These are phyloP conservation scores for Pulveroboletus frians DNA, from an alignment of 768 basidiomycete genomes.

Conservation along the genomic window DNA sequence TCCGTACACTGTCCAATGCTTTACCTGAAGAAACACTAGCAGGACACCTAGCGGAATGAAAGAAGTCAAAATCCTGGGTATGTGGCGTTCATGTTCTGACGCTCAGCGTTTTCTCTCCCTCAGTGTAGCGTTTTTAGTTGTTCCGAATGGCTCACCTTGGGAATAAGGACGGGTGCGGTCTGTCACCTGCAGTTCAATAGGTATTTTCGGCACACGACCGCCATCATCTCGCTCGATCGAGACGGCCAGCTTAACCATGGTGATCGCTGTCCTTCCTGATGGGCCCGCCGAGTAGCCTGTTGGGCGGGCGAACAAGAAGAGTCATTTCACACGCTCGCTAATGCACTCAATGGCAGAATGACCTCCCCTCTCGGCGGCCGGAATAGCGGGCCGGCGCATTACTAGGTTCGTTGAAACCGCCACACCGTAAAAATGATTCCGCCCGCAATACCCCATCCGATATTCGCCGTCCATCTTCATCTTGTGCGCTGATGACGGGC, in stretches of 20 bases:
- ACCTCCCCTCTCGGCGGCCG: too few relatives aligned
- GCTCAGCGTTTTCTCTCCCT: constrained; percentile 16
- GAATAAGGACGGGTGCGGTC: neutral
- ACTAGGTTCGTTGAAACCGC: too few relatives aligned
- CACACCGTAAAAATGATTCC: too few relatives aligned
- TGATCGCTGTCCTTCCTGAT: neutral
- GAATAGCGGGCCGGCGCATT: too few relatives aligned
- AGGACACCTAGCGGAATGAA: constrained; percentile 62
- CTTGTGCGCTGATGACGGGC: neutral
- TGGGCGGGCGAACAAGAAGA: too few relatives aligned
- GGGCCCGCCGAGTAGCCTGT: too few relatives aligned
- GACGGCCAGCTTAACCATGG: constrained; percentile 1
- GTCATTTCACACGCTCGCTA: too few relatives aligned
- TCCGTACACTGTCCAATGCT: neutral
- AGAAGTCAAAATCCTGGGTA: constrained; percentile 29
- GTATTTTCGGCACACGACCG: constrained; percentile 15
- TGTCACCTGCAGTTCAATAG: constrained; percentile 5
- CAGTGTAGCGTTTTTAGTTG: neutral
- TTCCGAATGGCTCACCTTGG: constrained; percentile 15
- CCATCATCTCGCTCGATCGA: constrained; percentile 22
- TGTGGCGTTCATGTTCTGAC: neutral
- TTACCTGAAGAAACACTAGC: constrained; percentile 55
- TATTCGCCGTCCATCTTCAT: neutral
- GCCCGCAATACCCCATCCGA: too few relatives aligned
- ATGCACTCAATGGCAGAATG: too few relatives aligned